Base-by-base conservation (phyloP, 306 rosid species). In the Lupinus albus region DNA sequence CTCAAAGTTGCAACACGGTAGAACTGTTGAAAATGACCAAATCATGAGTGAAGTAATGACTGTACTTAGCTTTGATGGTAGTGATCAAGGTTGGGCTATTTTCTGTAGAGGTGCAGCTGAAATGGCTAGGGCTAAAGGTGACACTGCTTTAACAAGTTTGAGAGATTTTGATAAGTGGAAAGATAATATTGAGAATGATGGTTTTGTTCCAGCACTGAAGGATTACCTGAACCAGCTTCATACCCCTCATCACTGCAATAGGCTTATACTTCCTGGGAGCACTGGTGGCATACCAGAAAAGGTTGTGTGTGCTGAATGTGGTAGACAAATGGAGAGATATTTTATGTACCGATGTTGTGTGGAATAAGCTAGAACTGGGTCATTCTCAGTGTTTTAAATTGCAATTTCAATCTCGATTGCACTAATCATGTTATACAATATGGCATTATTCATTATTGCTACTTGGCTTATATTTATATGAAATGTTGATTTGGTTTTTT, bases 311-410 rank as follows among this genome's bases (percentile, higher is more conserved):
- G 81, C 96, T 16, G 99, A 93, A 47, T 93, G 99, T 45, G 90
- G 84, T 17, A 87, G 85, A 7, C 86, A 71, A n/a, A 93, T 93
- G 99, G 99, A 90, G 78, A 90, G 85, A 76, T 89, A 76, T 76
- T 78, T 86, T 70, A 90, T 90, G 96, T 90, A 88, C 72, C 92
- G 99, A 48, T 90, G 97, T 74, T 93, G 97, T 28, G 80, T 75
- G 6, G 86, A 83, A 71, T 80, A 48, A 54, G 10, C n/a, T n/a
- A n/a, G n/a, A n/a, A n/a, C n/a, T n/a, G n/a, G n/a, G n/a, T n/a
- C n/a, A n/a, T n/a, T n/a, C n/a, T n/a, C n/a, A n/a, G n/a, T n/a
- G n/a, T n/a, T n/a, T n/a, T n/a, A n/a, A n/a, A n/a, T n/a, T n/a
- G n/a, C n/a, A n/a, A n/a, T n/a, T n/a, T n/a, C n/a, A n/a, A n/a